These are phyloP conservation scores for Boletellus sp. DNA, from an alignment of 768 basidiomycete species.

Conservation along the genomic window DNA sequence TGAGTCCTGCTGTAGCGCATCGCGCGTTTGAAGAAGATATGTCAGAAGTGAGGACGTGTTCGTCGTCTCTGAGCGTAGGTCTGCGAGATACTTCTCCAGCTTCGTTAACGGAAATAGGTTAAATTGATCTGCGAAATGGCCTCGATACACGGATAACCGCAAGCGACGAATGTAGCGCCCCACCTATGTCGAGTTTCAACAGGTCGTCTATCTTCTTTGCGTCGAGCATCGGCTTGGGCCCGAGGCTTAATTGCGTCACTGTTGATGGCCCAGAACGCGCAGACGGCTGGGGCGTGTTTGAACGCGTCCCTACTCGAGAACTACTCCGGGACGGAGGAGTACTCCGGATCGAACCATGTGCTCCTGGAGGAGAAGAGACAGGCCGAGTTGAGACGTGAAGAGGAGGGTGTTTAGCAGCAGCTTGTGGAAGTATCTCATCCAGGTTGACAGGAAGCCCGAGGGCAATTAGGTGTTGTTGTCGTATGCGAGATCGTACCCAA, in stretches of 20 bases:
- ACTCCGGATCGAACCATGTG: constrained; percentile 33
- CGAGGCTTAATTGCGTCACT: constrained; percentile 50
- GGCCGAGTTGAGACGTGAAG: constrained; percentile 82
- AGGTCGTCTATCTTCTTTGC: constrained; percentile 59
- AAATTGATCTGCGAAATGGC: constrained; percentile 53
- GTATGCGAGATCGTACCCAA: constrained; percentile 90
- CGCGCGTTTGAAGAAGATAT: constrained; percentile 75
- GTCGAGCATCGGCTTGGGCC: constrained; percentile 75
- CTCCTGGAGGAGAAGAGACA: constrained; percentile 72
- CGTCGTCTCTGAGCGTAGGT: constrained; percentile 69
- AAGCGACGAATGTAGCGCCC: constrained; percentile 15
- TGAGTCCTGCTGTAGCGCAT: constrained; percentile 80
- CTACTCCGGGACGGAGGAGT: constrained; percentile 35
- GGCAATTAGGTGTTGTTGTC: constrained; percentile 85
- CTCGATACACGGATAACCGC: constrained; percentile 1
- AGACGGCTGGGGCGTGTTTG: constrained; percentile 44
- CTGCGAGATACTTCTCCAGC: constrained; percentile 63
- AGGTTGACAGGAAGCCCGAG: constrained; percentile 94
- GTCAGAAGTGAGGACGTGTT: constrained; percentile 74
- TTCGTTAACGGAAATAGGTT: constrained; percentile 64
- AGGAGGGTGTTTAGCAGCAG: constrained; percentile 62
- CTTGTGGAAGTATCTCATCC: constrained; percentile 81
- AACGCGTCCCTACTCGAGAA: constrained; percentile 51
- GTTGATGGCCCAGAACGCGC: constrained; percentile 28
- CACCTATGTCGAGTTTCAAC: constrained; percentile 66